Conservation (phyloP, 192 early-diverging fungal species). For the Tieghemiomyces parasiticus region DNA sequence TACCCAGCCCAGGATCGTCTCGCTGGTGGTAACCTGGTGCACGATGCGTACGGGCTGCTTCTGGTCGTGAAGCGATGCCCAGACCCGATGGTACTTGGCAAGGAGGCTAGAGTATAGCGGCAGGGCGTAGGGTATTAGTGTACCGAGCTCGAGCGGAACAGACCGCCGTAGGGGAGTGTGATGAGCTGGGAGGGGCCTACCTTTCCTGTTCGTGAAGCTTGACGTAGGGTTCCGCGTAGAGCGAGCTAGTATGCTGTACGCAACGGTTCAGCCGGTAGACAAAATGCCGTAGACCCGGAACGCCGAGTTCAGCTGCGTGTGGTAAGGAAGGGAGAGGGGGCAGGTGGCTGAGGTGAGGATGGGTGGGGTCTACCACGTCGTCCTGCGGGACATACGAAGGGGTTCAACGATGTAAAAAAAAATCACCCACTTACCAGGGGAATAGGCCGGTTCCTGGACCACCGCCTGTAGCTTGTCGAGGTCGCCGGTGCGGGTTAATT, state of each 20-base stretch:
- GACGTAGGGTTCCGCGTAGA: conserved; percentile 40
- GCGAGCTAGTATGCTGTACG: conserved; percentile 51
- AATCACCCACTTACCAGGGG: conserved; percentile 28
- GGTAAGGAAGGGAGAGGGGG: background rate
- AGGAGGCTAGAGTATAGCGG: conserved; percentile 29
- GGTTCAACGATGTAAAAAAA: background rate
- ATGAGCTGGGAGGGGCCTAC: conserved; percentile 21
- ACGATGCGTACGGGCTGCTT: conserved; percentile 34
- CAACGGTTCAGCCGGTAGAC: conserved; percentile 43
- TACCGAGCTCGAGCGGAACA: too few species aligned
- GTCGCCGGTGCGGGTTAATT: conserved; percentile 14
- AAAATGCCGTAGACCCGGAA: conserved; percentile 57
- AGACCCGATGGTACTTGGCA: conserved; percentile 40
- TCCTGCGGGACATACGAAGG: background rate
- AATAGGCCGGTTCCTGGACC: conserved; percentile 30
- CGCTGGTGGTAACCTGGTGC: conserved; percentile 30
- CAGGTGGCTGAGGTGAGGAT: too few species aligned
- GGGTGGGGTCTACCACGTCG: too few species aligned
- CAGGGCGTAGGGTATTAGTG: too few species aligned
- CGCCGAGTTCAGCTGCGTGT: conserved; percentile 34
- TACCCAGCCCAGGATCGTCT: conserved; percentile 52
- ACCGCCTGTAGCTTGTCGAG: conserved; percentile 26
- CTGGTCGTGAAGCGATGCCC: conserved; percentile 36
- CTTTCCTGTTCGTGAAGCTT: conserved; percentile 30
- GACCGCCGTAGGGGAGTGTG: conserved; percentile 13